These are phyloP conservation scores for Nitzschia sp. DNA, from an alignment of 108 stramenopile genomes.

Conservation along the genomic window DNA sequence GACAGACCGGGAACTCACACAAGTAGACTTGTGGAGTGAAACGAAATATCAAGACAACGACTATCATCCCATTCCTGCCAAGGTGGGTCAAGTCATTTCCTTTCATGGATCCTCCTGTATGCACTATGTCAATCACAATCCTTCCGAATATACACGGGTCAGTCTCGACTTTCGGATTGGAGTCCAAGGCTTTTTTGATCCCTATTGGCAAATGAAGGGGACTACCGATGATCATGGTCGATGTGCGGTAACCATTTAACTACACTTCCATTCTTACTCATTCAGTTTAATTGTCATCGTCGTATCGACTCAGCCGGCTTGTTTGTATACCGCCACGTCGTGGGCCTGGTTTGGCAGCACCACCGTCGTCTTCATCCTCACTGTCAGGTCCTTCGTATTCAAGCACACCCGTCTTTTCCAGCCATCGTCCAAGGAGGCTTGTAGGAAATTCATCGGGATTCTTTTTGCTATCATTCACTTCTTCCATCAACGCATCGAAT, in stretches of 20 bases:
- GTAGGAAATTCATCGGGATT: constrained; percentile 80
- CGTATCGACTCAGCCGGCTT: constrained; percentile 8
- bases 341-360: background rate
- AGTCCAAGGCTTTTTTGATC: constrained; percentile 84
- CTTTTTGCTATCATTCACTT: constrained; percentile 16
- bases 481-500: constrained; percentile 65
- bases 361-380: constrained; percentile 33
- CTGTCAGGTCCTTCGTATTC: constrained; percentile 54
- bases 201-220: constrained; percentile 82
- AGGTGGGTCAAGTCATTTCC: constrained; percentile 63
- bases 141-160: constrained; percentile 61
- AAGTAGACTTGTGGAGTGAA: constrained; percentile 78
- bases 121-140: constrained; percentile 85
- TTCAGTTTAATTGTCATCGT: constrained; percentile 19
- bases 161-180: constrained; percentile 88
- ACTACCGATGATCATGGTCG: constrained; percentile 81
- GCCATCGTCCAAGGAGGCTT: constrained; percentile 61
- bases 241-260: constrained; percentile 52
- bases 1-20: constrained; percentile 58
- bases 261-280: no score
- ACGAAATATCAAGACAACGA: constrained; percentile 51
- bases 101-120: constrained; percentile 81
- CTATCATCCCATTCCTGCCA: constrained; percentile 67
- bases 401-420: constrained; percentile 69
- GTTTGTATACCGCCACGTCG: constrained; percentile 11